Conservation (phyloP, 768 basidiomycete species). For the Fibroporia radiculosa region DNA sequence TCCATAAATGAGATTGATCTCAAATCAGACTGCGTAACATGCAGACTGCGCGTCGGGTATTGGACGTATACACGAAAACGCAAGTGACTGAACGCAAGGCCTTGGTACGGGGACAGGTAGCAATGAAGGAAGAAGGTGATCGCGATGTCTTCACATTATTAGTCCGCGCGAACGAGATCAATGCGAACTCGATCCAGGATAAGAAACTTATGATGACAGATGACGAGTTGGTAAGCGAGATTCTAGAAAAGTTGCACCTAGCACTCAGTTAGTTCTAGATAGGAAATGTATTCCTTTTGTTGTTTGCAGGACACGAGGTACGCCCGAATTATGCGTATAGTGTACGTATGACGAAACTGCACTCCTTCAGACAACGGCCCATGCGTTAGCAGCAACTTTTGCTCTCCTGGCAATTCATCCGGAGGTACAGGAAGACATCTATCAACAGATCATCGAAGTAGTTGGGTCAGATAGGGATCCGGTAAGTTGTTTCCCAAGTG, state of each 20-base stretch:
- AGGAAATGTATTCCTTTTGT: constrained; percentile 13
- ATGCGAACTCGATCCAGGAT: constrained; percentile 2
- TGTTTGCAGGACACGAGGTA: constrained; percentile 14
- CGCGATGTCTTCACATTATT: constrained; percentile 13
- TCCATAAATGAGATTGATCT: no score
- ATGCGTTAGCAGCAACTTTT: constrained; percentile 25
- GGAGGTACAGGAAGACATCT: constrained; percentile 25
- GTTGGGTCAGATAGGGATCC: constrained; percentile 15
- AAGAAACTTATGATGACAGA: constrained; percentile 1
- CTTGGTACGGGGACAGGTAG: constrained; percentile 1
- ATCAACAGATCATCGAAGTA: constrained; percentile 22
- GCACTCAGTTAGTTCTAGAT: no score
- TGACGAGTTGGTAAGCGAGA: constrained; percentile 7
- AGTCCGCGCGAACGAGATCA: constrained; percentile 11
- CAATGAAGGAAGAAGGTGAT: not conserved
- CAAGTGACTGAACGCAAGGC: constrained; percentile 9
- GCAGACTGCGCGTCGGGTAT: not conserved
- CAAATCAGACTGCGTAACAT: not conserved
- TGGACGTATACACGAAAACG: constrained; percentile 6
- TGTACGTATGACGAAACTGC: not conserved
- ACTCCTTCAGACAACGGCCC: constrained; percentile 23
- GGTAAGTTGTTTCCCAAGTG: no score
- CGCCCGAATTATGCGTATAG: no score
- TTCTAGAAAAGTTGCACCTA: no score
- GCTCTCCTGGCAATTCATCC: constrained; percentile 24